Evolutionary conservation across 768 basidiomycete species (phyloP).

Genomic region (Naematelia aurantialba): DNA sequence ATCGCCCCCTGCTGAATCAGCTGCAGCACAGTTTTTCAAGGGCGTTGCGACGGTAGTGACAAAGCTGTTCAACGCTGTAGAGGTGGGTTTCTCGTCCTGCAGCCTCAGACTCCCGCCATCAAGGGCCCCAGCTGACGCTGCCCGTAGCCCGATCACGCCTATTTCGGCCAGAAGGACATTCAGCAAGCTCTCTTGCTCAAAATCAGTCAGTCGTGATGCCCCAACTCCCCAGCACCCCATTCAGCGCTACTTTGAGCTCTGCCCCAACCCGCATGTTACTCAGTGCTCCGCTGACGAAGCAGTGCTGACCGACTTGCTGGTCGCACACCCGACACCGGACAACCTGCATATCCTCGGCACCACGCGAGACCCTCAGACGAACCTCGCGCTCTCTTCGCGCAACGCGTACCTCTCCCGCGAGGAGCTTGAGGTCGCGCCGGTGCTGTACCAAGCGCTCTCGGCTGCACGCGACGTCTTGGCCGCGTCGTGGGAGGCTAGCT

Average conservation of each 20-base stretch:
- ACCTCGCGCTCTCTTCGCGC: constrained; percentile 82
- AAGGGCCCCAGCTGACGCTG: too few species aligned
- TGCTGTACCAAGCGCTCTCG: constrained; percentile 66
- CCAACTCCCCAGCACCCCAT: not conserved
- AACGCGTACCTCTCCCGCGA: constrained; percentile 71
- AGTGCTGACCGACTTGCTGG: constrained; percentile 71
- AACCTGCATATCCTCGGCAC: constrained; percentile 87
- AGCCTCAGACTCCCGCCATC: too few species aligned
- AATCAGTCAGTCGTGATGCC: constrained; percentile 35
- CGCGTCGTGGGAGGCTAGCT: constrained; percentile 26
- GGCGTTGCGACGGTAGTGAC: constrained; percentile 93
- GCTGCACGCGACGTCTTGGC: constrained; percentile 61
- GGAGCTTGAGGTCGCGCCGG: constrained; percentile 66
- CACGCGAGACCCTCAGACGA: constrained; percentile 60
- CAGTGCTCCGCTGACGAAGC: constrained; percentile 3
- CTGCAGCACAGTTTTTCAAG: constrained; percentile 80
- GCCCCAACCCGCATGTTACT: not conserved
- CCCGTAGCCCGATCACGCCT: constrained; percentile 76
- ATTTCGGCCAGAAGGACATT: constrained; percentile 98
- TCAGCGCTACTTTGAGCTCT: not conserved
- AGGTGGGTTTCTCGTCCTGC: constrained; percentile 56
- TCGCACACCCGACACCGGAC: constrained; percentile 68
- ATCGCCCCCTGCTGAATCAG: too few species aligned
- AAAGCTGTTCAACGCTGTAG: constrained; percentile 87
- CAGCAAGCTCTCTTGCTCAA: constrained; percentile 88